A percentile compares a stretch with the other conserved stretches of the same genome.
Conservation (phyloP, 805 yeast genomes). For the Tetrapisispora phaffii region DNA sequence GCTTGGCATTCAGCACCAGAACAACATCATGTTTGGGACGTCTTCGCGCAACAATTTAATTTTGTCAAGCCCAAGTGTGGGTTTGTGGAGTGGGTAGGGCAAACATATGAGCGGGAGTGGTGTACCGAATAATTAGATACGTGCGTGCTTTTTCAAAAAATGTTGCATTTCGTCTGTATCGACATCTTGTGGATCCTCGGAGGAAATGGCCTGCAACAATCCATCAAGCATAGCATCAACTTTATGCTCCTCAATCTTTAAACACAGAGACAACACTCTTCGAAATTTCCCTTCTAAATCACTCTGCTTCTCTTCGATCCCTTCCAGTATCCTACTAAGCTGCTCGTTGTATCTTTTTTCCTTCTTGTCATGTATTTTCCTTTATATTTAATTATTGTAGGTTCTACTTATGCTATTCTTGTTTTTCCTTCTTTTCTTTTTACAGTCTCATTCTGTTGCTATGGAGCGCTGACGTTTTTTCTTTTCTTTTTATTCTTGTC, state of each 20-base stretch:
- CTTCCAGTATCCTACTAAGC: slow-evolving; percentile 4
- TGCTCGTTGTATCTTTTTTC: slow-evolving; percentile 2
- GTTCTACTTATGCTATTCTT: too few species aligned
- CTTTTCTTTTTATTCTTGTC: too few species aligned
- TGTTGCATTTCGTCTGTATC: slow-evolving; percentile 40
- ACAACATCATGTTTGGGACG: slow-evolving; percentile 11
- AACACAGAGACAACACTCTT: slow-evolving; percentile 79
- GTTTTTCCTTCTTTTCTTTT: too few species aligned
- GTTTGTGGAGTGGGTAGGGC: slow-evolving; percentile 38
- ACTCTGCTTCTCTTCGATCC: slow-evolving; percentile 27
- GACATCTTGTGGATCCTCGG: slow-evolving; percentile 58
- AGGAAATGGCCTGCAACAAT: slow-evolving; percentile 80
- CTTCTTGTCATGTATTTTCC: neutral
- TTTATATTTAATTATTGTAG: too few species aligned
- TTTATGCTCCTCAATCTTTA: slow-evolving; percentile 72
- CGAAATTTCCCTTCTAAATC: slow-evolving; percentile 70
- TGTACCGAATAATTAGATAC: slow-evolving; percentile 1
- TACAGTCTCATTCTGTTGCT: too few species aligned
- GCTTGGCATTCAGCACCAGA: slow-evolving; percentile 15
- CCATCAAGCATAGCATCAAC: slow-evolving; percentile 80
- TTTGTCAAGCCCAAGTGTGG: slow-evolving; percentile 21
- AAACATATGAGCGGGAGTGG: slow-evolving; percentile 4
- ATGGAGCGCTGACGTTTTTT: too few species aligned
- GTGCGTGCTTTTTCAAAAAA: slow-evolving; percentile 41
- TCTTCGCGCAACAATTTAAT: slow-evolving; percentile 22